These are phyloP conservation scores for Clavispora santaluciae DNA, from an alignment of 805 yeast species.

Conservation along the genomic window DNA sequence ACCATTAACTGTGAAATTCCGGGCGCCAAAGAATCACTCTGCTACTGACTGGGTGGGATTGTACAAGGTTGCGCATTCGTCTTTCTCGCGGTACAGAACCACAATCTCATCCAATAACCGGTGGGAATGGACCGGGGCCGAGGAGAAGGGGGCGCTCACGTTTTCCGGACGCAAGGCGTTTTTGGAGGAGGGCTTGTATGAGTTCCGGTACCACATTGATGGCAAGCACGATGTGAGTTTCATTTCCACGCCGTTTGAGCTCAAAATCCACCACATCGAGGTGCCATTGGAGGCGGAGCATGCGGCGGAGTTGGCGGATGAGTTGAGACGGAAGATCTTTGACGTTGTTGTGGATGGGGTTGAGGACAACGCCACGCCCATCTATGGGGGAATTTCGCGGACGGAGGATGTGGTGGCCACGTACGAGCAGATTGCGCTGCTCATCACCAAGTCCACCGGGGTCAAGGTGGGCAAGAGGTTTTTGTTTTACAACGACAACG, in stretches of 20 bases:
- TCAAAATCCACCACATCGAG: conserved; percentile 38
- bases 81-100: conserved; percentile 51
- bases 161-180: conserved; percentile 47
- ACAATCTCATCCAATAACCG: conserved; percentile 59
- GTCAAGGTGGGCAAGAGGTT: conserved; percentile 34
- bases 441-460: conserved; percentile 32
- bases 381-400: conserved; percentile 21
- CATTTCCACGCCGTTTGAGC: conserved; percentile 62
- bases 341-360: conserved; percentile 25
- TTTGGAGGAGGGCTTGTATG: conserved; percentile 70
- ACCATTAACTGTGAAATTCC: conserved; percentile 53
- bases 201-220: conserved; percentile 64
- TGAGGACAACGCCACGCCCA: conserved; percentile 21
- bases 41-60: conserved; percentile 72
- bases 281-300: conserved; percentile 30
- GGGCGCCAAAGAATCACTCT: conserved; percentile 45
- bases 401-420: conserved; percentile 26
- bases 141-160: conserved; percentile 39
- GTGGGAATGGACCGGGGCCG: conserved; percentile 49
- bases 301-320: conserved; percentile 25
- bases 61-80: conserved; percentile 58
- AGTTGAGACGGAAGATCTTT: conserved; percentile 28
- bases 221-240: conserved; percentile 67
- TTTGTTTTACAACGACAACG: conserved; percentile 24
- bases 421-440: conserved; percentile 21